Conservation (phyloP, 257 asterid species). For the Solanum ossicruentum region DNA sequence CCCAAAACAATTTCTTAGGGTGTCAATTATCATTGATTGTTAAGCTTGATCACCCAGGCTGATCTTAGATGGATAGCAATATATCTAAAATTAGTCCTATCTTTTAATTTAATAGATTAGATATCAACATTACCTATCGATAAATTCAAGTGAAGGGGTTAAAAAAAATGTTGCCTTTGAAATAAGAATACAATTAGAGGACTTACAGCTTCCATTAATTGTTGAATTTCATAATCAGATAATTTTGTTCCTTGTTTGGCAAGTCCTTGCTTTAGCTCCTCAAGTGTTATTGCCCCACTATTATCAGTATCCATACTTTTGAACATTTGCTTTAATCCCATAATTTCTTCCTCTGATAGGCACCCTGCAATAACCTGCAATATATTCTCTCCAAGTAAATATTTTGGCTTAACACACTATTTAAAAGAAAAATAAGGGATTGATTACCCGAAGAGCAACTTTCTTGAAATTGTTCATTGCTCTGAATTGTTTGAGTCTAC, state of each 20-base stretch:
- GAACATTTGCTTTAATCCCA: slow-evolving; percentile 67
- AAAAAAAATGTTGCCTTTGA: not conserved
- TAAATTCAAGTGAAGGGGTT: not conserved
- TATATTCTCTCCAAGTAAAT: not conserved
- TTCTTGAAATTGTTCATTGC: slow-evolving; percentile 74
- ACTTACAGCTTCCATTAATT: slow-evolving; percentile 70
- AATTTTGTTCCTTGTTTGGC: slow-evolving; percentile 60
- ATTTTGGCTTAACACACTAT: not conserved
- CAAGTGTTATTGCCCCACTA: slow-evolving; percentile 66
- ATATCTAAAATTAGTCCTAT: not conserved
- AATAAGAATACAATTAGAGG: not conserved
- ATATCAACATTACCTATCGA: not conserved
- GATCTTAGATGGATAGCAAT: not conserved
- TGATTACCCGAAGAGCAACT: slow-evolving; percentile 53
- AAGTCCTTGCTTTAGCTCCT: slow-evolving; percentile 55
- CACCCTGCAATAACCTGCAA: slow-evolving; percentile 61
- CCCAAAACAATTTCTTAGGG: not conserved
- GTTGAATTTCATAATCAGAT: slow-evolving; percentile 52
- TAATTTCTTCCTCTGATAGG: slow-evolving; percentile 66
- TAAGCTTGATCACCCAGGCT: not conserved
- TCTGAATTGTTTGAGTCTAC: slow-evolving; percentile 59
- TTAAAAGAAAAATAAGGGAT: not conserved
- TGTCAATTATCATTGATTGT: not conserved
- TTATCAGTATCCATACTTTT: slow-evolving; percentile 53
- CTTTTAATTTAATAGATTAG: not conserved